Conservation (phyloP, 169 alveolate genomes). For the Plasmodium fragile region DNA sequence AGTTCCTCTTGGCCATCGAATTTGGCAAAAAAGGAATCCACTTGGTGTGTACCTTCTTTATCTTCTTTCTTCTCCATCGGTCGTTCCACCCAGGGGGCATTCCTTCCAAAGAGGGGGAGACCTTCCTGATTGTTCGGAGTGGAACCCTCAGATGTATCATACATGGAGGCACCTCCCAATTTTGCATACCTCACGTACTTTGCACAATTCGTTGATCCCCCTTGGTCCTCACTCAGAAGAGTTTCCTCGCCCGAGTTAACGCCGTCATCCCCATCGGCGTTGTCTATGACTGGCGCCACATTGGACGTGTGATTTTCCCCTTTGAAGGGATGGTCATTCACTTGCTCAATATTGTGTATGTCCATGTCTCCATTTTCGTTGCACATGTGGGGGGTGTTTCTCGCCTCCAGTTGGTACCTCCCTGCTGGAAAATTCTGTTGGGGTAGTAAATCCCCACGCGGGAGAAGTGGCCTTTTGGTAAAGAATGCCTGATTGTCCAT, state of each 20-base stretch:
- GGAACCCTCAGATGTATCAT: not conserved
- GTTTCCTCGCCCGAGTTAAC: not conserved
- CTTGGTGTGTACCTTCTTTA: not conserved
- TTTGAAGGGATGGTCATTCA: not conserved
- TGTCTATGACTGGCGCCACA: not conserved
- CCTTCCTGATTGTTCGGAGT: not conserved
- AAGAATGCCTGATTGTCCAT: not conserved
- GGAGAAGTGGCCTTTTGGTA: conserved; percentile 1
- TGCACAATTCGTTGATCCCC: not conserved
- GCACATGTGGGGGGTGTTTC: not conserved
- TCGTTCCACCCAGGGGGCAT: not conserved
- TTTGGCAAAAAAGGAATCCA: not conserved
- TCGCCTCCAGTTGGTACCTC: not conserved
- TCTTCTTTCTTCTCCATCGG: conserved; percentile 1
- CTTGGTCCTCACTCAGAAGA: not conserved
- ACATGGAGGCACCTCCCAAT: not conserved
- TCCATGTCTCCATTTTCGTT: not conserved
- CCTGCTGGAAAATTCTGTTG: not conserved
- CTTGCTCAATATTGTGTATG: not conserved
- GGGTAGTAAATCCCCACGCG: not conserved
- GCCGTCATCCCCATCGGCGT: not conserved
- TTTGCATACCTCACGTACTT: not conserved
- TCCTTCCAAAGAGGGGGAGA: not conserved
- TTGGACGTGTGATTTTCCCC: not conserved
- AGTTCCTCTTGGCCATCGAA: not conserved